Base-by-base conservation (phyloP, 2,329 filamentous ascomycete genomes). In the Hymenoscyphus albidus region DNA sequence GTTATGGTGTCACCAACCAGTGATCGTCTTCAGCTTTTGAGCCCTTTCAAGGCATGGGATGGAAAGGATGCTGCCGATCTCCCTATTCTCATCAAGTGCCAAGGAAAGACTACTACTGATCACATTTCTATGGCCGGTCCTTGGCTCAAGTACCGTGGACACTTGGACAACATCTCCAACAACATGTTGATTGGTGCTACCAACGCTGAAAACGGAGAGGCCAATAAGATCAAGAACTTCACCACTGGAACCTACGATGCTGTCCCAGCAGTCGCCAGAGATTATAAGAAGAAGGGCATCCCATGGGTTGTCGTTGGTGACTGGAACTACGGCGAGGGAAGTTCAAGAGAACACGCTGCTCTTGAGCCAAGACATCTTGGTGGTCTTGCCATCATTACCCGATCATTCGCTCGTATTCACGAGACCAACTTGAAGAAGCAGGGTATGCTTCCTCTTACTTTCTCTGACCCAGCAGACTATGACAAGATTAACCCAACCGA, bases 401-500 rank as follows among this genome's bases (percentile, higher is more conserved):
- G 92, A 77, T 92, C 87, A 70, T 99, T 99, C 78, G 95, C 95
- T 76, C 95, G 95, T 90, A 99, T 99, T 77, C 95, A 99, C 86
- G 95, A 99, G 86, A 99, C 95, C 84, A 99, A 99, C 88, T 82
- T 99, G 84, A 99, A 99, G 92, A 99, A 99, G 90, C 95, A 99
- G 88, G 95, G 95, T 82, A 97, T 99, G 94, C 91, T 99, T 82
- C 95, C 95, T 75, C 86, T 99, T 71, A 98, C 93, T 74, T 99
- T 99, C 83, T 81, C 87, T 65, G 88, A 98, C 77, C 94, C 94
- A 64, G 94, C 90, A 78, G 95, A 99, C 80, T 99, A 99, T 80
- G 95, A 99, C 80, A 96, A 92, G 87, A 93, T 99, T 80, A 87
- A 90, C 78, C 91, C 93, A 71, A 89, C 95, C 67, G 95, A 97